Conservation (phyloP, 2,329 filamentous ascomycete species). For the Elsinoe necatrix region DNA sequence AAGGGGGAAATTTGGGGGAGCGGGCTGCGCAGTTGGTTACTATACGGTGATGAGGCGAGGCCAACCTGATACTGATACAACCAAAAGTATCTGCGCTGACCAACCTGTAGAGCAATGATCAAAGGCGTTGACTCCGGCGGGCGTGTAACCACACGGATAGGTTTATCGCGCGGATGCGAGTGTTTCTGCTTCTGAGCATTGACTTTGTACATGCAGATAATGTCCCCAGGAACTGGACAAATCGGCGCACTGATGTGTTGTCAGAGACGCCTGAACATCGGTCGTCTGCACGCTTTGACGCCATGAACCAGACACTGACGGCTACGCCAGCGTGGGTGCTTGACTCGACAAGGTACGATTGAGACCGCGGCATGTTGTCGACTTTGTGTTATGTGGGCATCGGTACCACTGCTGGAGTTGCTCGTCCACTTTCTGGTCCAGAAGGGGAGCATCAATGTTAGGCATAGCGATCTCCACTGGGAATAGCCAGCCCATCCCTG, state of each 20-base stretch:
- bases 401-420: neutral
- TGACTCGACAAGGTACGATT: slow-evolving; percentile 4
- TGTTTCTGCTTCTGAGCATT: slow-evolving; percentile 7
- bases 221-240: slow-evolving; percentile 12
- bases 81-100: neutral
- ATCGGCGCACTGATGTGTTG: slow-evolving; percentile 16
- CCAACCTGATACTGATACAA: neutral
- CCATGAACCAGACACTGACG: slow-evolving; percentile 13
- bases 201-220: slow-evolving; percentile 9
- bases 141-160: neutral
- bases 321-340: slow-evolving; percentile 1
- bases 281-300: slow-evolving; percentile 14
- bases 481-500: neutral
- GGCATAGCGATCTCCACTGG: neutral
- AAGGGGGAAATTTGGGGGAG: slow-evolving; percentile 9
- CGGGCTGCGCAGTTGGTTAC: neutral
- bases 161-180: neutral
- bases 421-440: neutral
- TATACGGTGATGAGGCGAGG: slow-evolving; percentile 7
- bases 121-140: neutral
- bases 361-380: neutral
- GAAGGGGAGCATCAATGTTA: neutral
- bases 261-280: slow-evolving; percentile 14
- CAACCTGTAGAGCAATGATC: neutral
- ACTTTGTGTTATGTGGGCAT: neutral